Percentiles rank a stretch among this genome's conserved stretches.
phyloP scores from a whole-genome alignment of 2,329 filamentous ascomycete species.

The Bipolaris zeicola region DNA sequence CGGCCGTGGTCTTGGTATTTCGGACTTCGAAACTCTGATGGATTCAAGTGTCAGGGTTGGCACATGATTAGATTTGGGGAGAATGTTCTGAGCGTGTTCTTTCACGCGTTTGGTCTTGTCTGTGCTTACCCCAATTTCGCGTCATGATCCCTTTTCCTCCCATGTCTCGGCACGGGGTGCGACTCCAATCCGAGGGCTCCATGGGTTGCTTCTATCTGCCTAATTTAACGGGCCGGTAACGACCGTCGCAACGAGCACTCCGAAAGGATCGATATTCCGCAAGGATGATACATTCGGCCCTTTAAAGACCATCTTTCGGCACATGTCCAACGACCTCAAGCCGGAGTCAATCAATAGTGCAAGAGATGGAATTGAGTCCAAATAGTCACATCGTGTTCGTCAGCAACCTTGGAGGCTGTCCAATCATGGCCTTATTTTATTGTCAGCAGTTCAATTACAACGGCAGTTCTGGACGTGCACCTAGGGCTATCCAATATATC shows the following conservation, averaged over 20 bases:
- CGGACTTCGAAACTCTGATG: conserved; percentile 14
- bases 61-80: background rate
- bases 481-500: background rate
- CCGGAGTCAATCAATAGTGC: background rate
- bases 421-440: background rate
- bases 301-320: background rate
- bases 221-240: conserved; percentile 1
- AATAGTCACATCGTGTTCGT: background rate
- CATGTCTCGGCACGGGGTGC: background rate
- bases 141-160: background rate
- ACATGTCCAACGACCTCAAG: background rate
- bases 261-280: background rate
- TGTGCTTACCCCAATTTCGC: conserved; percentile 10
- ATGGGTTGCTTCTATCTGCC: background rate
- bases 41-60: background rate
- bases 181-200: background rate
- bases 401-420: background rate
- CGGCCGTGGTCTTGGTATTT: conserved; percentile 5
- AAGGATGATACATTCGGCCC: conserved; percentile 10
- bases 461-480: too few species aligned
- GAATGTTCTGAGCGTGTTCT: conserved; percentile 4
- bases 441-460: background rate
- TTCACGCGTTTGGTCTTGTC: background rate
- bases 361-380: background rate
- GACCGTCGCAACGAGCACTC: background rate